Base-by-base conservation (phyloP, 768 basidiomycete genomes). In the Hypholoma fasciculare region DNA sequence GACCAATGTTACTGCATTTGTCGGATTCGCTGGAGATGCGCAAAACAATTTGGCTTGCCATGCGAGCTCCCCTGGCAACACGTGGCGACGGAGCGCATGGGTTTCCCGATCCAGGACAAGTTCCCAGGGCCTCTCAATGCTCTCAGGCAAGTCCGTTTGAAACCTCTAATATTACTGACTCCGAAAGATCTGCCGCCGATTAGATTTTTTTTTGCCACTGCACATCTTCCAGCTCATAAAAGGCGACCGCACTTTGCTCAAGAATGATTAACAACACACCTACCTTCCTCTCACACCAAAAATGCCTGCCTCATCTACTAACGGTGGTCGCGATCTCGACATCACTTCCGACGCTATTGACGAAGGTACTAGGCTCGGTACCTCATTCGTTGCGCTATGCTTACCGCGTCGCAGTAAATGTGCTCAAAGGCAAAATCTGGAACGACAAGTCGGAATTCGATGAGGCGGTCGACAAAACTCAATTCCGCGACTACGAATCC, bases 401-500 rank as follows among this genome's bases (percentile, higher is more conserved):
- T 34, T 9, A 34, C 30, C 30, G 30, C 9, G 30, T 34, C 30
- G 6, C 39, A 90, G 90, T 92, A 37, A 92, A 92, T 66, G 79
- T 84, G 37, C 74, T 89, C 42, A 89, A 86, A 68, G 84, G 83
- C 27, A 79, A 79, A 51, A 61, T 77, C 44, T 85, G 86, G 87
- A 75, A 87, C 63, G 81, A 81, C 2, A 63, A 76, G 47, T 80
- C 89, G 5, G 69, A 78, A 52, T 85, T 90, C 63, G 86, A 86
- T 67, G 74, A 78, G 17, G 69, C 73, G 0, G 88, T 86, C 64
- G 86, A 92, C 75, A 91, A 90, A 71, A 58, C 78, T 11, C 66
- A 74, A 52, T 92, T 91, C 72, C 82, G 90, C 26, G 80, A 90
- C 71, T 92, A 91, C 65, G 86, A 90, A 43, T 78, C 72, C 19